Percentiles rank a stretch among this genome's conserved stretches.
phyloP scores from a whole-genome alignment of 345 rosid genomes.

The Populus simonii region DNA sequence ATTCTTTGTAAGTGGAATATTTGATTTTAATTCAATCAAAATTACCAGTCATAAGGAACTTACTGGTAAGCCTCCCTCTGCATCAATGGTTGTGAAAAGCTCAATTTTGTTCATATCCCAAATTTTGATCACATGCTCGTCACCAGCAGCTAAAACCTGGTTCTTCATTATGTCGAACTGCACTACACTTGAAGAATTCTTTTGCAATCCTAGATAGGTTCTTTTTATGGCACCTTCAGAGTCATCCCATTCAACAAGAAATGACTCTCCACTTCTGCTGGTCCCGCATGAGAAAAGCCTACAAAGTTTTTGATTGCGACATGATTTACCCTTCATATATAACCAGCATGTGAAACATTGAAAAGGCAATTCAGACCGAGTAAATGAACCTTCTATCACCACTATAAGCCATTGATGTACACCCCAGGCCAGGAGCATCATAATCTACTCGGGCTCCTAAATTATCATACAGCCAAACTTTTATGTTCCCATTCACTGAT shows the following conservation, averaged over 20 bases:
- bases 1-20: neutral
- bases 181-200: slow-evolving; percentile 18
- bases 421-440: slow-evolving; percentile 83
- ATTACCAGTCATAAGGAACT: slow-evolving; percentile 22
- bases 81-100: slow-evolving; percentile 21
- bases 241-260: slow-evolving; percentile 33
- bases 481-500: slow-evolving; percentile 77
- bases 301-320: neutral
- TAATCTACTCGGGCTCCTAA: slow-evolving; percentile 76
- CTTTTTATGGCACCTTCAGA: slow-evolving; percentile 26
- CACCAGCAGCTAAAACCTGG: slow-evolving; percentile 31
- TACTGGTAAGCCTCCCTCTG: slow-evolving; percentile 32
- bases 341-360: neutral
- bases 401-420: slow-evolving; percentile 80
- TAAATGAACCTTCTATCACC: slow-evolving; percentile 60
- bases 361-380: slow-evolving; percentile 3
- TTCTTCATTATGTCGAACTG: slow-evolving; percentile 26
- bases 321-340: neutral
- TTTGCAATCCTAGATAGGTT: slow-evolving; percentile 19
- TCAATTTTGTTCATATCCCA: slow-evolving; percentile 29
- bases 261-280: slow-evolving; percentile 23
- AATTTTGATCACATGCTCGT: slow-evolving; percentile 24
- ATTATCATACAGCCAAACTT: slow-evolving; percentile 86
- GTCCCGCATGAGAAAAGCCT: slow-evolving; percentile 35
- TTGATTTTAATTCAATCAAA: neutral